Evolutionary conservation across 768 basidiomycete species (phyloP).

Genomic region (Neoboletus magnificus): DNA sequence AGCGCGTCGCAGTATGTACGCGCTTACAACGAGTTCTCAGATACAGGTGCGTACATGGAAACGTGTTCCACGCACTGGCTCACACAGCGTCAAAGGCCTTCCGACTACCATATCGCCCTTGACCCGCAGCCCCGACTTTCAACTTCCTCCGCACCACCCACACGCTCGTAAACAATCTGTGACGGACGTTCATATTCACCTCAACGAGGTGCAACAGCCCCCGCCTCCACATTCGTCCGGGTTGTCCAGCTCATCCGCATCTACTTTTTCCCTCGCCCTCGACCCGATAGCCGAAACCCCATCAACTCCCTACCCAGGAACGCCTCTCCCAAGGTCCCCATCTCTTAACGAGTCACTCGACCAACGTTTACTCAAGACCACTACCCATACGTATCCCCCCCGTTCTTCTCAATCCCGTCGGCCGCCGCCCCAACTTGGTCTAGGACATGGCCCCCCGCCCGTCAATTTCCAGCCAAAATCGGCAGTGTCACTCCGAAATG

Average conservation of each 20-base stretch:
- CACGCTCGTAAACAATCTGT: conserved; percentile 77
- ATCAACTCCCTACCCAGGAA: conserved; percentile 36
- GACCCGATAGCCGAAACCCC: conserved; percentile 48
- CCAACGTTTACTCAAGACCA: conserved; percentile 20
- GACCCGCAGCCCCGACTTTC: conserved; percentile 48
- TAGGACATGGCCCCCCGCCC: conserved; percentile 44
- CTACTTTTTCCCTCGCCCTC: conserved; percentile 46
- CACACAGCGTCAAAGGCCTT: conserved; percentile 2
- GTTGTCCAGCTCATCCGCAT: conserved; percentile 39
- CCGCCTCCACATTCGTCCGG: conserved; percentile 18
- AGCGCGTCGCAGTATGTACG: conserved; percentile 27
- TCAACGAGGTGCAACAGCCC: conserved; percentile 29
- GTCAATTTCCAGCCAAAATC: conserved; percentile 14
- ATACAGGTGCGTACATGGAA: conserved; percentile 12
- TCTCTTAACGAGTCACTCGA: conserved; percentile 29
- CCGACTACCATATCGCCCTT: conserved; percentile 28
- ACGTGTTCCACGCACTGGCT: background rate
- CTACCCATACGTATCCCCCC: conserved; percentile 37
- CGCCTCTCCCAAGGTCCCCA: conserved; percentile 32
- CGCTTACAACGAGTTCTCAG: conserved; percentile 30
- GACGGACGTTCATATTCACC: conserved; percentile 45
- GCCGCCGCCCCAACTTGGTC: conserved; percentile 40
- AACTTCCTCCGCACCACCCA: conserved; percentile 60
- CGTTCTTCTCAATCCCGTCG: conserved; percentile 25
- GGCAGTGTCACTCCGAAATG: conserved; percentile 32